Conservation (phyloP, 257 asterid species). For the Scutellaria barbata region DNA sequence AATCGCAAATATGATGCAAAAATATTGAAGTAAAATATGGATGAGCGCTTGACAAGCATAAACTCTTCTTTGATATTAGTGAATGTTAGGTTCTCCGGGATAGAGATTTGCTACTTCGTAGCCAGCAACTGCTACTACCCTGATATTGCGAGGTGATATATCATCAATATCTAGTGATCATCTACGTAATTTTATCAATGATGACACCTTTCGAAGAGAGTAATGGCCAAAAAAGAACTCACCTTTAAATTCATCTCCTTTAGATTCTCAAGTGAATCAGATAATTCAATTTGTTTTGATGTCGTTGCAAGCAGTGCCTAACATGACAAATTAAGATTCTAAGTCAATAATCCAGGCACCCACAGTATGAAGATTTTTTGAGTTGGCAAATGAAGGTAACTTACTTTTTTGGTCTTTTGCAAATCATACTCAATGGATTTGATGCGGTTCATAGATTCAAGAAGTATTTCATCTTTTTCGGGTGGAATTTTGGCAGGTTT, state of each 20-base stretch:
- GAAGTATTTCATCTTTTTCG: slow-evolving; percentile 81
- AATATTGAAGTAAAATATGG: slow-evolving; percentile 9
- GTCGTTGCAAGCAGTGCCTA: slow-evolving; percentile 88
- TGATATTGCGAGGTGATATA: slow-evolving; percentile 38
- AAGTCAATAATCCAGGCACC: slow-evolving; percentile 25
- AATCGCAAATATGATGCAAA: slow-evolving; percentile 29
- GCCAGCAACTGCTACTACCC: slow-evolving; percentile 68
- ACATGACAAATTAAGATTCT: slow-evolving; percentile 16
- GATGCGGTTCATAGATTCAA: slow-evolving; percentile 86
- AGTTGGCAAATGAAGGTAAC: slow-evolving; percentile 20
- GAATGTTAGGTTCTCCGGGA: slow-evolving; percentile 45
- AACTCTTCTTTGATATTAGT: slow-evolving; percentile 29
- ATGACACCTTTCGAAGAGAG: neutral
- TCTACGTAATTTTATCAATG: neutral
- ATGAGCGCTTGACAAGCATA: slow-evolving; percentile 12
- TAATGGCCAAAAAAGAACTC: slow-evolving; percentile 36
- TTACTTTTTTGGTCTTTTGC: slow-evolving; percentile 84
- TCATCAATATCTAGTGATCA: slow-evolving; percentile 22
- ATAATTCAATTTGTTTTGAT: slow-evolving; percentile 86
- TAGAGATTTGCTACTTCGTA: slow-evolving; percentile 55
- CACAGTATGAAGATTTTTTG: neutral
- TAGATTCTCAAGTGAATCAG: slow-evolving; percentile 78
- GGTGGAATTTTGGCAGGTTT: slow-evolving; percentile 85
- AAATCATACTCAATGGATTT: slow-evolving; percentile 83
- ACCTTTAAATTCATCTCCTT: slow-evolving; percentile 63